Base-by-base conservation (phyloP, 78 protist genomes). In the Protostelium mycophagum region DNA sequence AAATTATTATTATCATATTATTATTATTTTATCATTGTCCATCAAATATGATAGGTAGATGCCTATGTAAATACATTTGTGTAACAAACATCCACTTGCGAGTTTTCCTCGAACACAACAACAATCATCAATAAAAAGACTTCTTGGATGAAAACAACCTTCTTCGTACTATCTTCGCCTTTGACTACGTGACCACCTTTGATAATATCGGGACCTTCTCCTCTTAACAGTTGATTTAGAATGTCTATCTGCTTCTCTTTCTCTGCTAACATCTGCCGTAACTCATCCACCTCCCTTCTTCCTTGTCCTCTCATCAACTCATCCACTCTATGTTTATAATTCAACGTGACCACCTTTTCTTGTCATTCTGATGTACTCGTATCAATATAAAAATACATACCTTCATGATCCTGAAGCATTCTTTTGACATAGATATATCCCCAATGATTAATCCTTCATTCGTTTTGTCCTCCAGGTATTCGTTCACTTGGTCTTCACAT, bases 401-500 rank as follows among this genome's bases (percentile, higher is more conserved):
- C 83, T 34, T 1, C 28, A 89, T 0, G 84, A 88, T 25, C 73
- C 63, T 37, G 38, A 38, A 89, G 84, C 92, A 86, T 28, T 63
- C 86, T 10, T 36, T 83, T 34, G 34, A 28, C 0, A 63, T 37
- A 28, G 39, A 37, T 83, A 63, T 86, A 28, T 31, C 83, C 1
- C 29, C 85, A 0, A 39, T 34, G 35, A 90, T 35, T 28, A 9
- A 9, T 29, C 88, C 85, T 39, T 88, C 63, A n/a, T 34, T 34
- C 1, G 91, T 39, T 28, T 29, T 0, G 86, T 88, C 94, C 5
- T 83, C 88, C 9, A 89, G 23, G 88, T 87, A 89, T 31, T 29
- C 29, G n/a, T 0, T 28, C 29, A 92, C 90, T 1, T 38, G 1
- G 0, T 91, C 93, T 36, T 38, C 35, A 51, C 73, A 51, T 25